phyloP scores from a whole-genome alignment of 2,329 filamentous ascomycete genomes.

The Helotiales sp. region DNA sequence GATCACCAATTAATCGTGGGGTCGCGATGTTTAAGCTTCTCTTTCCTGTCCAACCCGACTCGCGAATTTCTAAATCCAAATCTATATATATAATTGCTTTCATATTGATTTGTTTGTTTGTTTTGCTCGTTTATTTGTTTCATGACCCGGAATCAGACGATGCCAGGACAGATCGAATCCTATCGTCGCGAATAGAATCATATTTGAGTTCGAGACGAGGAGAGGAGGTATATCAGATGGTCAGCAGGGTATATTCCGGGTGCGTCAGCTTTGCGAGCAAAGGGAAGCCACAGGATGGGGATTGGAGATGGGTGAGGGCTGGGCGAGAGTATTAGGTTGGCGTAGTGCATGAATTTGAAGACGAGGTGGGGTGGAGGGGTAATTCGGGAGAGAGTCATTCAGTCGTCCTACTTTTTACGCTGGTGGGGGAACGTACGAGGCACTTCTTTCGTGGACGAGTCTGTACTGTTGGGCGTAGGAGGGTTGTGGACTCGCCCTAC shows the following conservation, averaged over 20 bases:
- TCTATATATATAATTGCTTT: background rate
- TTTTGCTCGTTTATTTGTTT: background rate
- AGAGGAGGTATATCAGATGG: background rate
- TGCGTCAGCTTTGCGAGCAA: conserved; percentile 4
- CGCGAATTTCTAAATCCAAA: too few relatives aligned
- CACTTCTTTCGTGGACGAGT: background rate
- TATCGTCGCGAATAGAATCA: background rate
- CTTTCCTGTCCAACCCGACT: background rate
- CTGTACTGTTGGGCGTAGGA: background rate
- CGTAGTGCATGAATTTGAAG: conserved; percentile 1
- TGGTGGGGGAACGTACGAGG: background rate
- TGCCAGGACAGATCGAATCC: background rate
- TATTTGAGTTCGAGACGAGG: background rate
- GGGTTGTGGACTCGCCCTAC: background rate
- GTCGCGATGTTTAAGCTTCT: background rate
- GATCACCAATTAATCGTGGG: conserved; percentile 5
- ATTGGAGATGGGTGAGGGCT: background rate
- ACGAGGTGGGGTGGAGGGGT: background rate
- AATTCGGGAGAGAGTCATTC: conserved; percentile 1
- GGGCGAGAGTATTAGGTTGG: background rate
- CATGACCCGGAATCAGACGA: background rate
- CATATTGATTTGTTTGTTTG: background rate
- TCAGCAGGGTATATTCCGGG: conserved; percentile 10
- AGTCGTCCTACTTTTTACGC: too few relatives aligned
- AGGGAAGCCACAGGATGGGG: background rate